Base-by-base conservation (phyloP, 75 land plant species). In the Selaginella tamariscina region DNA sequence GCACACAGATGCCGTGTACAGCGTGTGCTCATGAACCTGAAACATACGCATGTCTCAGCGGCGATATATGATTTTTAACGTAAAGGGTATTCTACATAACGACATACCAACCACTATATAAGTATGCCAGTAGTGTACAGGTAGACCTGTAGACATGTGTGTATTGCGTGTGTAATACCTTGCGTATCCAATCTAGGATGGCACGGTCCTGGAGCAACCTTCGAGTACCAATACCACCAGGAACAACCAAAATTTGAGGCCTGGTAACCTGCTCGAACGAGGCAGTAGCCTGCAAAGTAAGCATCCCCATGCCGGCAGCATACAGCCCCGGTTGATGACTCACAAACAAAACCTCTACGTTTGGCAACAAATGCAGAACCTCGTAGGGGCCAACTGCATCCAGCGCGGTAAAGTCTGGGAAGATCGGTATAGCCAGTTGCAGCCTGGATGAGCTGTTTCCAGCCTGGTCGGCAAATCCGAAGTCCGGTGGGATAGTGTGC, bases 1-100 rank as follows among this genome's bases (percentile, higher is more conserved):
- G 66, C 79, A 77, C 1, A 77, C 79, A 21, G 79, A 77, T 13
- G 79, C 70, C 0, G 79, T 77, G 66, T 72, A 77, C 54, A 77
- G 33, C n/a, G 66, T 70, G 27, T 72, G 71, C 59, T 70, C 70
- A 32, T 77, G 79, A 1, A 44, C 79, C 79, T 77, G 33, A 1
- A 30, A 68, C 32, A 32, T 11, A 31, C 1, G 15, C 49, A n/a
- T n/a, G n/a, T n/a, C n/a, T n/a, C n/a, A n/a, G n/a, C n/a, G n/a
- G n/a, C n/a, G n/a, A n/a, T n/a, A n/a, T n/a, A n/a, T n/a, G n/a
- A n/a, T n/a, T n/a, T n/a, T n/a, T n/a, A n/a, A n/a, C n/a, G n/a
- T n/a, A n/a, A n/a, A n/a, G n/a, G n/a, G n/a, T n/a, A n/a, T n/a
- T n/a, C n/a, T n/a, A n/a, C n/a, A n/a, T n/a, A n/a, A n/a, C n/a